These are phyloP conservation scores for Stephania japonica DNA, from an alignment of 164 flowering plant genomes.

Conservation along the genomic window DNA sequence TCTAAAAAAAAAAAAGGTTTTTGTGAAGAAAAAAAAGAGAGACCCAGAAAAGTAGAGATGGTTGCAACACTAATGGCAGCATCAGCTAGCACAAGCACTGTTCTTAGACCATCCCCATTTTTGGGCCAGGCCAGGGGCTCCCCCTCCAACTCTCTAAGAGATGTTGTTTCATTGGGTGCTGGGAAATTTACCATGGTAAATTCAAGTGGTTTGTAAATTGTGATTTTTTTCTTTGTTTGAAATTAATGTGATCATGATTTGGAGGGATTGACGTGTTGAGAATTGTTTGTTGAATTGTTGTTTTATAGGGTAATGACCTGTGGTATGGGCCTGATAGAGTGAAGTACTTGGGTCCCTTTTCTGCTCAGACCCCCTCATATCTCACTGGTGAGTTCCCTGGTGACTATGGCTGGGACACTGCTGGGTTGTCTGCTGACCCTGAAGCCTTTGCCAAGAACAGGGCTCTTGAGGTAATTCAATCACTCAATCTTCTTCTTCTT, in stretches of 20 bases:
- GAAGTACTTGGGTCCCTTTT: conserved; percentile 94
- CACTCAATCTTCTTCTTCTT: background rate
- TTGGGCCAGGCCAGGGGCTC: conserved; percentile 55
- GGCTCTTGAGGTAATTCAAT: conserved; percentile 78
- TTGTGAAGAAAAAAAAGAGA: background rate
- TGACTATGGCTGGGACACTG: conserved; percentile 97
- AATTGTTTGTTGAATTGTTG: background rate
- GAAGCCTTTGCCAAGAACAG: conserved; percentile 93
- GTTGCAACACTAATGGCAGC: conserved; percentile 53
- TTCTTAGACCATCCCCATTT: conserved; percentile 60
- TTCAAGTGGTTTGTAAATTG: background rate
- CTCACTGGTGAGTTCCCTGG: conserved; percentile 92
- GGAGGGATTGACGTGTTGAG: background rate
- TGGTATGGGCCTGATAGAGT: conserved; percentile 98
- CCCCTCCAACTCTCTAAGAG: conserved; percentile 55
- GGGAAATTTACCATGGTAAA: conserved; percentile 70
- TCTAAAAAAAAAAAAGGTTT: background rate
- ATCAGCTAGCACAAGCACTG: conserved; percentile 49
- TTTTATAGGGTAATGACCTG: conserved; percentile 44
- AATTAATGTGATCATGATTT: background rate
- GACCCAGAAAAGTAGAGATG: conserved; percentile 9
- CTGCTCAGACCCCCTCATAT: conserved; percentile 92
- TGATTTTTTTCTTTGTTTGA: background rate
- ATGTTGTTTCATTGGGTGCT: conserved; percentile 57
- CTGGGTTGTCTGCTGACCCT: conserved; percentile 91